Conservation (phyloP, 768 basidiomycete genomes). For the Serendipita sp. region DNA sequence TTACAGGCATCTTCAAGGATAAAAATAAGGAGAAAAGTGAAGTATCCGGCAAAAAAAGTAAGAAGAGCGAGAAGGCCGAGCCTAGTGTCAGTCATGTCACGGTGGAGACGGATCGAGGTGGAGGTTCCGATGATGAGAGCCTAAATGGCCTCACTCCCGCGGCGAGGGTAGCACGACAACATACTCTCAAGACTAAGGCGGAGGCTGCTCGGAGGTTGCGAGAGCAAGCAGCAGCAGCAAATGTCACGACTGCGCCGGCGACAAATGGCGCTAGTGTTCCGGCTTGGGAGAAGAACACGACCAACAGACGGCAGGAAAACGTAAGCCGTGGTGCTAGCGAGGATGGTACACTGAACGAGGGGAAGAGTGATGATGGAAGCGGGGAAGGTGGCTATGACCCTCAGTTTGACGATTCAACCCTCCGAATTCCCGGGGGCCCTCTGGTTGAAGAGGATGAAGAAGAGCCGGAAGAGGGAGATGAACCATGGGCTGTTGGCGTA, state of each 20-base stretch:
- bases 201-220: constrained; percentile 50
- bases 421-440: neutral
- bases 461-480: constrained; percentile 32
- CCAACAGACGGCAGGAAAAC: constrained; percentile 10
- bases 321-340: constrained; percentile 13
- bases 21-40: constrained; percentile 29
- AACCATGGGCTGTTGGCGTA: constrained; percentile 64
- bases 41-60: constrained; percentile 28
- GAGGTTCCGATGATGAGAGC: constrained; percentile 41
- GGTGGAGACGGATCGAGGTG: constrained; percentile 58
- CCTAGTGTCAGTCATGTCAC: constrained; percentile 68
- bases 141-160: constrained; percentile 77
- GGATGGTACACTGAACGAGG: constrained; percentile 13
- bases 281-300: constrained; percentile 73
- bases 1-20: constrained; percentile 89
- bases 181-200: constrained; percentile 78
- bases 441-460: constrained; percentile 31
- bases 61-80: constrained; percentile 48
- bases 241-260: constrained; percentile 17
- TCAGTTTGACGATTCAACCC: constrained; percentile 1
- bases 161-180: constrained; percentile 75
- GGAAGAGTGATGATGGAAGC: constrained; percentile 7
- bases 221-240: constrained; percentile 33
- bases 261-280: constrained; percentile 24
- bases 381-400: constrained; percentile 4